Percentiles rank a stretch among this genome's conserved stretches.
Conservation (phyloP, 352 stramenopile species). For the Phytophthora pinifolia region DNA sequence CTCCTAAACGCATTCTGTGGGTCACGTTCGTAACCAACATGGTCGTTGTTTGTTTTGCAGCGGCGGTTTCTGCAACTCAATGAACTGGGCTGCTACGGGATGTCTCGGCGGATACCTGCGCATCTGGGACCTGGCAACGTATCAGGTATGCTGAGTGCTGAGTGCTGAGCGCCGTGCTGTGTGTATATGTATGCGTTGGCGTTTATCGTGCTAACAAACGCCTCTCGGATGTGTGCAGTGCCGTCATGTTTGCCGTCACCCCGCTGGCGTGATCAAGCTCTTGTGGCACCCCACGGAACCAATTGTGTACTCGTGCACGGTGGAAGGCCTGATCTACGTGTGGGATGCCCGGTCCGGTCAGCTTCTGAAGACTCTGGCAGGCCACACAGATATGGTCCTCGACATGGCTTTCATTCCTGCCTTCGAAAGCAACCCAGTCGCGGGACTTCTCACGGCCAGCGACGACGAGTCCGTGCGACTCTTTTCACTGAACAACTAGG, state of each 20-base stretch:
- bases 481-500: slow-evolving; percentile 63
- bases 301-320: slow-evolving; percentile 87
- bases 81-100: slow-evolving; percentile 95
- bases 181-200: neutral
- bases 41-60: slow-evolving; percentile 32
- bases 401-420: slow-evolving; percentile 83
- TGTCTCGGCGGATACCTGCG: slow-evolving; percentile 94
- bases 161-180: neutral
- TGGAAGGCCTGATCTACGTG: slow-evolving; percentile 89
- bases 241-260: slow-evolving; percentile 86
- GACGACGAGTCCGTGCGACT: slow-evolving; percentile 85
- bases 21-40: slow-evolving; percentile 5
- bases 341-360: slow-evolving; percentile 91
- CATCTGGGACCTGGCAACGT: slow-evolving; percentile 95
- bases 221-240: slow-evolving; percentile 43
- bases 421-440: slow-evolving; percentile 37
- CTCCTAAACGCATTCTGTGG: neutral
- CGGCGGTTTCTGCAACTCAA: slow-evolving; percentile 93
- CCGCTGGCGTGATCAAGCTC: slow-evolving; percentile 90
- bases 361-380: slow-evolving; percentile 71
- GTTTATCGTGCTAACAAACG: slow-evolving; percentile 6
- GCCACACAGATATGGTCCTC: slow-evolving; percentile 92
- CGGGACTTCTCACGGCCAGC: slow-evolving; percentile 72
- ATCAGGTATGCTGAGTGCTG: slow-evolving; percentile 47
- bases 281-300: slow-evolving; percentile 88